Base-by-base conservation (phyloP, 768 basidiomycete species). In the Stropharia rugosoannulata region DNA sequence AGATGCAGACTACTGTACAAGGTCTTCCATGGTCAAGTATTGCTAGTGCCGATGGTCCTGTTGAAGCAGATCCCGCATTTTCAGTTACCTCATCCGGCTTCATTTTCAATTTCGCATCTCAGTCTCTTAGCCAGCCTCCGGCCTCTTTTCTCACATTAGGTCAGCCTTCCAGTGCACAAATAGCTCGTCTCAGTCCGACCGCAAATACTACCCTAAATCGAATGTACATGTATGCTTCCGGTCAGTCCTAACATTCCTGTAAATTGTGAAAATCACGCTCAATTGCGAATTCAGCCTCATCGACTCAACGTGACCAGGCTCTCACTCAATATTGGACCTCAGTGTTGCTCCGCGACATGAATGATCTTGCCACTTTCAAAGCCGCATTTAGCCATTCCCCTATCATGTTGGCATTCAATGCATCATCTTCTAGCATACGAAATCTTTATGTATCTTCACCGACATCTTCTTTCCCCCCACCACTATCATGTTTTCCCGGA, bases 401-500 rank as follows among this genome's bases (percentile, higher is more conserved):
- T 2, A 73, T 85, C 45, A 60, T 84, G 27, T 61, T 85, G n/a
- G 82, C 84, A 7, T 86, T 86, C 62, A 80, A 87, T 63, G 80
- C 80, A 18, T 77, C 76, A 10, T 67, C 71, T n/a, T 60, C 56
- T 5, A 51, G 73, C 8, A 64, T 84, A 32, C 64, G 71, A 13
- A 67, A 69, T 27, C 62, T 84, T 15, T 68, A 86, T 48, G 68
- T 71, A 4, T 70, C 70, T 55, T 74, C 79, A 12, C 58, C 77
- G 5, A 64, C 73, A 13, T 58, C 69, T 3, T 65, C 74, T 11
- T 86, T 87, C 62, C 85, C 86, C 8, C 80, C 83, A 10, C 83
- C 86, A 0, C 64, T 85, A 1, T 74, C 79, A 11, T 89, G 86
- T 63, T 85, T 82, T 63, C 85, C 87, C n/a, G 70, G 73, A 22